Conservation (phyloP, 2,329 filamentous ascomycete genomes). For the Xylaria sp. region DNA sequence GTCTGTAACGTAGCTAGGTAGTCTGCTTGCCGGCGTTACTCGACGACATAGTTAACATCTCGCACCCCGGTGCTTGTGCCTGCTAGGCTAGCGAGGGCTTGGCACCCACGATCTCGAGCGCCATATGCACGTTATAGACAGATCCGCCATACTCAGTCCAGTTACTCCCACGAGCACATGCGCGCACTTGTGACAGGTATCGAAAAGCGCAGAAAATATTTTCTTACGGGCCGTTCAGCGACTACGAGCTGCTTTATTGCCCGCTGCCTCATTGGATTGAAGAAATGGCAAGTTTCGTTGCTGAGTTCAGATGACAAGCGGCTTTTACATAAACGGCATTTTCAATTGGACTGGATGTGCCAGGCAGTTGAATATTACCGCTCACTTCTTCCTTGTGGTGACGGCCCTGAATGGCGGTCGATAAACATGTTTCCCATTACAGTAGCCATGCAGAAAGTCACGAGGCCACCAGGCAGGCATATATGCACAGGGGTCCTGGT, state of each 20-base stretch:
- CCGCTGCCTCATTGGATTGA: neutral
- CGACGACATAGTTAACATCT: conserved; percentile 11
- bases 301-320: conserved; percentile 8
- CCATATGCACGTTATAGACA: conserved; percentile 30
- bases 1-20: conserved; percentile 29
- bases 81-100: conserved; percentile 25
- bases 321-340: conserved; percentile 2
- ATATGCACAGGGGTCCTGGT: conserved; percentile 31
- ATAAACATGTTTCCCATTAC: neutral
- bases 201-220: neutral
- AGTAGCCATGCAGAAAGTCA: conserved; percentile 41
- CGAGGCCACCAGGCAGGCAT: conserved; percentile 37
- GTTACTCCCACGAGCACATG: conserved; percentile 13
- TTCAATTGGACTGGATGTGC: neutral
- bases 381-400: conserved; percentile 1
- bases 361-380: neutral
- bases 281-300: neutral
- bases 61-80: conserved; percentile 24
- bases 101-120: conserved; percentile 31
- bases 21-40: neutral
- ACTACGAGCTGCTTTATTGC: neutral
- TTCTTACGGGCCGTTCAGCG: neutral
- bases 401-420: neutral
- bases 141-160: conserved; percentile 22
- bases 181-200: conserved; percentile 8